A percentile compares a stretch with the other conserved stretches of the same genome.
Conservation (phyloP, 257 asterid species). For the Solanum ossicruentum region DNA sequence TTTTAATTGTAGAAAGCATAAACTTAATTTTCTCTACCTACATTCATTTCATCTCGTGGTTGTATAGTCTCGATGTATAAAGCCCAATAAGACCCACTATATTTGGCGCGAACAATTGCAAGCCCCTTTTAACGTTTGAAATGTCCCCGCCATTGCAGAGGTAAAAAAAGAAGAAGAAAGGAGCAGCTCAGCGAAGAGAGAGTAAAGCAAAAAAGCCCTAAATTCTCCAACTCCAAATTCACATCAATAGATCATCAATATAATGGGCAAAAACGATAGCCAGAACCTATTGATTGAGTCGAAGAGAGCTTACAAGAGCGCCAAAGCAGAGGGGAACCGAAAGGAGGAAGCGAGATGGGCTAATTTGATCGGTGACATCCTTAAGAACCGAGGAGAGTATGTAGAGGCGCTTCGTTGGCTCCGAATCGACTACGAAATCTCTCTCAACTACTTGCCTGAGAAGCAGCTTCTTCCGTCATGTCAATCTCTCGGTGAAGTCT, state of each 20-base stretch:
- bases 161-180: too few relatives aligned
- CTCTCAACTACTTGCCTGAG: slow-evolving; percentile 35
- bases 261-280: slow-evolving; percentile 45
- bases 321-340: slow-evolving; percentile 50
- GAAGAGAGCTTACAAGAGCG: slow-evolving; percentile 42
- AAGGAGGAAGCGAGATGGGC: slow-evolving; percentile 99
- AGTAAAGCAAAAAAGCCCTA: neutral
- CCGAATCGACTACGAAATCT: slow-evolving; percentile 70
- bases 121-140: neutral
- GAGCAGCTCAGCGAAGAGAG: neutral
- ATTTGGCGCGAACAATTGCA: neutral
- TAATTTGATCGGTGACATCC: slow-evolving; percentile 61
- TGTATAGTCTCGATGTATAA: neutral
- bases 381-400: slow-evolving; percentile 81
- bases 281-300: slow-evolving; percentile 44
- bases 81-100: neutral
- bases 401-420: slow-evolving; percentile 82
- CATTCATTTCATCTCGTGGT: neutral
- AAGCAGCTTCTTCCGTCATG: slow-evolving; percentile 82
- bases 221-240: neutral
- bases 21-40: too few relatives aligned
- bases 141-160: neutral
- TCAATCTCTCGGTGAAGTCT: slow-evolving; percentile 86
- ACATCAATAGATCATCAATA: neutral
- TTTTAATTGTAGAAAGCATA: too few relatives aligned